Evolutionary conservation across 495 filamentous ascomycete genomes (phyloP).

Genomic region (Talaromyces proteolyticus): DNA sequence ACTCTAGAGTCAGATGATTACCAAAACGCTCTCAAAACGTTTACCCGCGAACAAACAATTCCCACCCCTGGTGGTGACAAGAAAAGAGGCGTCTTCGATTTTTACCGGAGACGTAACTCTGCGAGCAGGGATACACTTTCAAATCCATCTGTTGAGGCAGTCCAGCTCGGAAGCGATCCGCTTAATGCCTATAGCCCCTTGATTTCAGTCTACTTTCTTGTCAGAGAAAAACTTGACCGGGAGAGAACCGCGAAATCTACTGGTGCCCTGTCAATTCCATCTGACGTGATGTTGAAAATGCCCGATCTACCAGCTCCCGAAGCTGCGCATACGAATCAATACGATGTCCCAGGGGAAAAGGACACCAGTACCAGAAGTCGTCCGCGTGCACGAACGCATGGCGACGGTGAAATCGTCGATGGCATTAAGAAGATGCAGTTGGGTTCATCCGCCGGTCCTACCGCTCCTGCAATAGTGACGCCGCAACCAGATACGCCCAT

Average conservation of each 20-base stretch:
- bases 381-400: constrained; percentile 86
- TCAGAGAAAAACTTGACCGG: constrained; percentile 86
- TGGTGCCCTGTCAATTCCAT: constrained; percentile 50
- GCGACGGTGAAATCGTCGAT: constrained; percentile 85
- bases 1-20: constrained; percentile 89
- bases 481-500: constrained; percentile 54
- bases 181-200: constrained; percentile 91
- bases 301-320: constrained; percentile 75
- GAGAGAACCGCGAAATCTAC: constrained; percentile 64
- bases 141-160: constrained; percentile 75
- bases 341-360: constrained; percentile 78
- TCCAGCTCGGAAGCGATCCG: constrained; percentile 80
- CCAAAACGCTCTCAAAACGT: constrained; percentile 66
- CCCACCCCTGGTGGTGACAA: constrained; percentile 67
- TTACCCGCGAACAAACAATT: constrained; percentile 57
- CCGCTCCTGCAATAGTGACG: constrained; percentile 48
- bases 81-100: constrained; percentile 89
- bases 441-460: constrained; percentile 42
- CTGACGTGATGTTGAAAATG: constrained; percentile 57
- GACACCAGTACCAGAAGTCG: constrained; percentile 72
- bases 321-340: constrained; percentile 89
- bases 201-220: constrained; percentile 92
- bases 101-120: constrained; percentile 93
- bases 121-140: constrained; percentile 85
- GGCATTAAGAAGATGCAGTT: constrained; percentile 67